These are phyloP conservation scores for Mortierella sp. DNA, from an alignment of 371 early-diverging fungal genomes.

Conservation along the genomic window DNA sequence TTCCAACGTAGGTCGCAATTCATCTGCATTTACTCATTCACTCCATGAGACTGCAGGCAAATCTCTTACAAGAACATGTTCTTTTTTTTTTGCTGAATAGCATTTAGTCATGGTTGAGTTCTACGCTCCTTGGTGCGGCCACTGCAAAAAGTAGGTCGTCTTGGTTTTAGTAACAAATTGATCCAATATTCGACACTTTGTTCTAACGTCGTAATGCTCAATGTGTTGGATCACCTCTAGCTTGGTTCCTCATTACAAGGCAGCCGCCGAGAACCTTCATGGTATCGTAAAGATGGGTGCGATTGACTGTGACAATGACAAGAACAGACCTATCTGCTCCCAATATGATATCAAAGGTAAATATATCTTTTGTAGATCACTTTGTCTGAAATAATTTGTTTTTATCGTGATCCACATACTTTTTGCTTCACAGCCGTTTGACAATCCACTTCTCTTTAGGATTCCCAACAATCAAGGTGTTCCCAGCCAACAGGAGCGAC, in stretches of 20 bases:
- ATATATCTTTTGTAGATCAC: background rate
- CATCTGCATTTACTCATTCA: background rate
- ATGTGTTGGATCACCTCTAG: slow-evolving; percentile 38
- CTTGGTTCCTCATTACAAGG: slow-evolving; percentile 87
- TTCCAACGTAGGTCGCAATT: slow-evolving; percentile 65
- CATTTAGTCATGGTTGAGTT: slow-evolving; percentile 88
- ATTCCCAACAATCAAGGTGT: slow-evolving; percentile 95
- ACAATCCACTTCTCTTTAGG: slow-evolving; percentile 60
- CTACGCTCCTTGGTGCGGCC: slow-evolving; percentile 96
- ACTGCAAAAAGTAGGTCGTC: slow-evolving; percentile 80
- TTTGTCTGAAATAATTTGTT: background rate
- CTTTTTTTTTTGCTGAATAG: slow-evolving; percentile 50
- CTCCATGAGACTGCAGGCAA: background rate
- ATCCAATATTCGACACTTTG: too few species aligned
- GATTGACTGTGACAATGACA: slow-evolving; percentile 90
- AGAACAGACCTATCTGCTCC: slow-evolving; percentile 80
- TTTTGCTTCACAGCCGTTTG: background rate
- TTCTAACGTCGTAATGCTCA: too few species aligned
- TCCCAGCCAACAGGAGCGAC: slow-evolving; percentile 63
- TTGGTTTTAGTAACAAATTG: background rate
- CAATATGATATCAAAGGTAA: slow-evolving; percentile 80
- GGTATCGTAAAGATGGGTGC: slow-evolving; percentile 89
- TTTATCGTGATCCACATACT: background rate
- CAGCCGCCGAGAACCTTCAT: slow-evolving; percentile 84
- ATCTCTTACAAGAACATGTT: background rate